Evolutionary conservation across 139 green algal species (phyloP), one percentile per base, ranked within the genome.

Genomic region (Nannochloris sp.): DNA sequence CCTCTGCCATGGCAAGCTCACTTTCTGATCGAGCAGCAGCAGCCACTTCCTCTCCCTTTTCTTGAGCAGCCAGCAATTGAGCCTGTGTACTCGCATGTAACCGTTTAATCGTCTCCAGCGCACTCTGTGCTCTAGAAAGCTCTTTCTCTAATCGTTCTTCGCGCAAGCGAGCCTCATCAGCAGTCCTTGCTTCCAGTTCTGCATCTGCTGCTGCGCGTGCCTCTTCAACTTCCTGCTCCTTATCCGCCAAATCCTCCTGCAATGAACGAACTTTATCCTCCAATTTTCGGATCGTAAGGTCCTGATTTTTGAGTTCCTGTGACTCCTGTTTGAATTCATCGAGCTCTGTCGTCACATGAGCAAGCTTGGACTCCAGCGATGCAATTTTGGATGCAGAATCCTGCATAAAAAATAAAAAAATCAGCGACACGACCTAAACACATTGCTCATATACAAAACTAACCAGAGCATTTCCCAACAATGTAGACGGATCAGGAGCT

Each of bases 401-500:
- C 74, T 77, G 68, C 46, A 53, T 23, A 10, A 13, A 58, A 8
- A 58, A 58, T 9, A 8, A 49, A 11, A 58, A 6, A 28, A 14
- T n/a, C 17, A 45, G 25, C 58, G 16, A 13, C n/a, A 25, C 30
- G 0, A 6, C 60, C 14, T 23, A n/a, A 25, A 16, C 12, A 66
- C 10, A 14, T 2, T 33, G 16, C 5, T 3, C 46, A 53, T 53
- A 53, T 5, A 9, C 10, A 70, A 48, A 0, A 9, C 56, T 45
- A 30, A 74, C 71, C 44, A 91, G 65, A 2, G 78, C 79, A 0
- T 62, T 40, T 1, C 72, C 65, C 2, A 97, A 73, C 5, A 78
- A 72, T 3, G 78, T 72, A 0, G 85, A 80, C n/a, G 91, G 91
- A 66, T 97, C 91, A 5, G 91, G 91, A 0, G 91, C 91, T 62